A percentile compares a stretch with the other conserved stretches of the same genome.
Conservation (phyloP, 2,329 filamentous ascomycete species). For the Microcyclospora pomicola region DNA sequence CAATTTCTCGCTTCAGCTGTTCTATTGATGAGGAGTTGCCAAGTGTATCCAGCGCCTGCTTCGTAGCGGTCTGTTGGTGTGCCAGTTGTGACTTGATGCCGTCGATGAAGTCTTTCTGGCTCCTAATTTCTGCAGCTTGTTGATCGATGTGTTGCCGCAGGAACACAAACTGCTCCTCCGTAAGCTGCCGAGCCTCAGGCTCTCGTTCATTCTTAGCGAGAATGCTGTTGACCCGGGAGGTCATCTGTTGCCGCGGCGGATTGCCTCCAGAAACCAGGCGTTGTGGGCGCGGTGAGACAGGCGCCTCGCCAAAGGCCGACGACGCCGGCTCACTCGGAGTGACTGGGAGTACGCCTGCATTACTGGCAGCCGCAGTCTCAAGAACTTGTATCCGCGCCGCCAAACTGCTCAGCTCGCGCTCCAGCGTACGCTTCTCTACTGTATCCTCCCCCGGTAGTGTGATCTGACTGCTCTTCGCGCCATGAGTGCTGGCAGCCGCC, state of each 20-base stretch:
- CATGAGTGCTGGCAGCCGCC: conserved; percentile 36
- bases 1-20: conserved; percentile 79
- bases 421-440: conserved; percentile 62
- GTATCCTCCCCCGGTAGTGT: conserved; percentile 65
- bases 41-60: conserved; percentile 62
- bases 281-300: conserved; percentile 17
- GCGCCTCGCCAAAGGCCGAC: conserved; percentile 42
- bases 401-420: conserved; percentile 70
- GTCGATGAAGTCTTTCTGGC: conserved; percentile 71
- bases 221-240: conserved; percentile 37
- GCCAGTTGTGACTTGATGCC: conserved; percentile 75
- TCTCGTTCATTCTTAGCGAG: conserved; percentile 40
- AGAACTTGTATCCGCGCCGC: conserved; percentile 65
- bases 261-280: conserved; percentile 9
- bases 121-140: conserved; percentile 82
- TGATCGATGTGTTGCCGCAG: conserved; percentile 84
- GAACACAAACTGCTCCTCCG: conserved; percentile 70
- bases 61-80: conserved; percentile 73
- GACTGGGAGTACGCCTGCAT: conserved; percentile 46
- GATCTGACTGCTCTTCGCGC: conserved; percentile 39
- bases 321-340: conserved; percentile 57
- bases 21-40: conserved; percentile 83
- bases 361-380: conserved; percentile 56
- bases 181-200: conserved; percentile 42
- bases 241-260: conserved; percentile 21